Evolutionary conservation across 2,329 filamentous ascomycete species (phyloP).

Genomic region (Alternaria brassicicola): DNA sequence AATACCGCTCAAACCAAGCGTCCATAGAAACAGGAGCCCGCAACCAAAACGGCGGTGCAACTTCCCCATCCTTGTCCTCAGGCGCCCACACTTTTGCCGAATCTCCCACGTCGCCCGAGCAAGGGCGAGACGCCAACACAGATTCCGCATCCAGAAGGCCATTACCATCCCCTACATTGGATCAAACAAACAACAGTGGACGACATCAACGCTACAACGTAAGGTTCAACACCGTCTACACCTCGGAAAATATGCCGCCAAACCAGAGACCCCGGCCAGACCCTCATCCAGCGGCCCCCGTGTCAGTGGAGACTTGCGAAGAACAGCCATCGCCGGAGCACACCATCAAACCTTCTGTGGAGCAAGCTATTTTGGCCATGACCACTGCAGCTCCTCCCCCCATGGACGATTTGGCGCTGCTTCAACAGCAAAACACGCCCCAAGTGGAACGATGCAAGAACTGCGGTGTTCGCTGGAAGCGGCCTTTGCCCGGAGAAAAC

Average conservation of each 20-base stretch:
- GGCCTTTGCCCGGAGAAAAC: constrained; percentile 23
- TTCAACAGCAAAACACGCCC: constrained; percentile 17
- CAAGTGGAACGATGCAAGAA: constrained; percentile 29
- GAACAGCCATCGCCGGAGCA: constrained; percentile 11
- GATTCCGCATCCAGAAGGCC: constrained; percentile 13
- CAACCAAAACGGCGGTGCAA: constrained; percentile 4
- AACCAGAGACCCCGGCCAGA: constrained; percentile 26
- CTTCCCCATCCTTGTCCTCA: constrained; percentile 13
- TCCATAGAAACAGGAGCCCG: constrained; percentile 8
- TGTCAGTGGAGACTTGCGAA: constrained; percentile 11
- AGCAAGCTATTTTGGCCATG: constrained; percentile 4
- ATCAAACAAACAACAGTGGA: constrained; percentile 15
- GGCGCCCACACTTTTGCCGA: background rate
- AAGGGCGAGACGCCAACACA: constrained; percentile 9
- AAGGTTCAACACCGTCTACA: constrained; percentile 30
- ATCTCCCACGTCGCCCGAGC: constrained; percentile 21
- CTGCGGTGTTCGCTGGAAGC: constrained; percentile 29
- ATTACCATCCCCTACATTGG: constrained; percentile 13
- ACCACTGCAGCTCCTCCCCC: constrained; percentile 2
- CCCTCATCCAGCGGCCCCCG: constrained; percentile 12
- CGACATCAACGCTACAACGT: constrained; percentile 37
- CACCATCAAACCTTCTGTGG: constrained; percentile 12
- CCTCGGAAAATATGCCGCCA: constrained; percentile 24
- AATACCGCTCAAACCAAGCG: constrained; percentile 9
- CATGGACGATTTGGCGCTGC: constrained; percentile 6